Evolutionary conservation across 257 asterid species (phyloP).

Genomic region (Galeopsis tetrahit): DNA sequence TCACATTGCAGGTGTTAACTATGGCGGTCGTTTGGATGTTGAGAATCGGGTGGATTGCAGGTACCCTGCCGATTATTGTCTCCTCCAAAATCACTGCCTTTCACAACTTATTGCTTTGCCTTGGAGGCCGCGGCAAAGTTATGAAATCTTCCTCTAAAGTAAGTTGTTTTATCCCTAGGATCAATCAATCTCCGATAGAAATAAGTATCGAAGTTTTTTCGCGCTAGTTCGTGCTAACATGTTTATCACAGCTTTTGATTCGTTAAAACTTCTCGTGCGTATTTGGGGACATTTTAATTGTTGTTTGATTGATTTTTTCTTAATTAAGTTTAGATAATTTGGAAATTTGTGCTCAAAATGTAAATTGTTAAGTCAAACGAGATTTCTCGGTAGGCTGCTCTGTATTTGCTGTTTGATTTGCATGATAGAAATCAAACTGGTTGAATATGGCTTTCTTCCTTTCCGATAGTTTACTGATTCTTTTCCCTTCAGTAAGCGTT

Average conservation of each 20-base stretch:
- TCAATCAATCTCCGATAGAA: background rate
- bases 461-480: background rate
- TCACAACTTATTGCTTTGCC: constrained; percentile 43
- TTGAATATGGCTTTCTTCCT: background rate
- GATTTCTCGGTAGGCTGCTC: background rate
- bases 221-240: background rate
- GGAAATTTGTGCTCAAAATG: background rate
- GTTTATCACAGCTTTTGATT: background rate
- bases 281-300: background rate
- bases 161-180: constrained; percentile 30
- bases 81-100: constrained; percentile 40
- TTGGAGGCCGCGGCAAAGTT: constrained; percentile 69
- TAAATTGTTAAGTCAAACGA: background rate
- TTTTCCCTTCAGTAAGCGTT: background rate
- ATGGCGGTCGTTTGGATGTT: constrained; percentile 45
- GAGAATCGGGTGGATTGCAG: constrained; percentile 72
- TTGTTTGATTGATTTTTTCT: background rate
- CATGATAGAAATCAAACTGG: background rate
- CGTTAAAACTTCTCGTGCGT: background rate
- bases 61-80: constrained; percentile 58
- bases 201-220: background rate
- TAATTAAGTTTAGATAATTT: background rate
- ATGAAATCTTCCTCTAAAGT: constrained; percentile 62
- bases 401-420: background rate
- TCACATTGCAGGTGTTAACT: constrained; percentile 19